Base-by-base conservation (phyloP, 1,139 yeast species). In the Tardiomyces blankii region DNA sequence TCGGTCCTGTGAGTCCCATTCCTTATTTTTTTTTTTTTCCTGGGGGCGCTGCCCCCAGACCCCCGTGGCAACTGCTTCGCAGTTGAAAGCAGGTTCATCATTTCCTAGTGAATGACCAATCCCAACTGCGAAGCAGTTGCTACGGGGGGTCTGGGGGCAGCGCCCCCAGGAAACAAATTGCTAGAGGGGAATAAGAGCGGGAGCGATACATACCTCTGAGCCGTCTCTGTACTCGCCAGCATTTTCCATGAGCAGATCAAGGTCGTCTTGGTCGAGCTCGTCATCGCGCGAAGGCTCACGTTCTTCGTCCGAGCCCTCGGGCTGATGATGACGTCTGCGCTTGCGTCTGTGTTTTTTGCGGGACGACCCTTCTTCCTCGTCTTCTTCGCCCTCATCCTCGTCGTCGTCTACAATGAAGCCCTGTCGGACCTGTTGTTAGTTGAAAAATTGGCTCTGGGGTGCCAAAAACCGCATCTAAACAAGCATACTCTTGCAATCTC, bases 321-420 rank as follows among this genome's bases (percentile, higher is more conserved):
- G 39, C 14, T 44, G 48, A 18, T 45, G 44, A 42, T 58, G 54
- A 45, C 62, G 52, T 47, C 52, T 50, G 54, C 50, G 51, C 49
- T 48, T 53, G 38, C 48, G 48, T 49, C 58, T 51, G 54, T 58
- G 45, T 52, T 50, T 50, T 48, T 55, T 44, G 53, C 58, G 47
- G 51, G 62, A 53, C 43, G 49, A 55, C 51, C 51, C 58, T 58
- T 50, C 56, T 52, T 67, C 62, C 63, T 66, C 65, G 42, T 67
- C 74, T 4, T 69, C 71, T 35, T 66, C 75, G 13, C 67, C 80
- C 30, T 75, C 83, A 16, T 77, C 86, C 27, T 80, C 93, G 45
- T 83, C 95, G 55, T 87, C 96, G 57, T 87, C 96, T 12, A 88
- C 96, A 59, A 89, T 89, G 65, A 89, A 88, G 0, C 96, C 97